These are phyloP conservation scores for Crithidia fasciculata DNA, from an alignment of 208 protist species.

Conservation along the genomic window DNA sequence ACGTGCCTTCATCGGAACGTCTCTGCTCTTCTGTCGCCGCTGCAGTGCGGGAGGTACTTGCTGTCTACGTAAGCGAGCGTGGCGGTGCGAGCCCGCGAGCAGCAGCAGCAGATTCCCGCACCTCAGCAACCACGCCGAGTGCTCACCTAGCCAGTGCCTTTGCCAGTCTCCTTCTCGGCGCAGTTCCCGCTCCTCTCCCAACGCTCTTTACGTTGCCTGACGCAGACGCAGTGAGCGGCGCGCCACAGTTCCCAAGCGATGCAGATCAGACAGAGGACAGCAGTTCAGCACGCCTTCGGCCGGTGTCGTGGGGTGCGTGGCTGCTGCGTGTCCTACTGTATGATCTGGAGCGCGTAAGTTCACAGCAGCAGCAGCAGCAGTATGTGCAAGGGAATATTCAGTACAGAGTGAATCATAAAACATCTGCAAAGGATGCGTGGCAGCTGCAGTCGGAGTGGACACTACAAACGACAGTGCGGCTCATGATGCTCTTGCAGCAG, in stretches of 20 bases:
- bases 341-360: conserved; percentile 10
- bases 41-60: background rate
- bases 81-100: too few species aligned
- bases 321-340: conserved; percentile 23
- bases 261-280: background rate
- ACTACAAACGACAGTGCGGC: background rate
- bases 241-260: background rate
- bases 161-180: background rate
- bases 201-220: background rate
- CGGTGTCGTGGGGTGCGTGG: conserved; percentile 29
- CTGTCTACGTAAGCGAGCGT: background rate
- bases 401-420: background rate
- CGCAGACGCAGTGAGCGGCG: background rate
- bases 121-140: too few species aligned
- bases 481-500: conserved; percentile 11
- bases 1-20: too few species aligned
- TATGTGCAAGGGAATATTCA: background rate
- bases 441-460: conserved; percentile 6
- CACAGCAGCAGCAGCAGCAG: background rate
- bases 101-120: too few species aligned
- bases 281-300: background rate
- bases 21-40: background rate
- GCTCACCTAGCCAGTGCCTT: background rate
- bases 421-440: background rate
- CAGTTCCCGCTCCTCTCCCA: background rate